Percentiles rank a stretch among this genome's conserved stretches.
Conservation (phyloP, 1,284 basidiomycete species). For the Mycena citricolor region DNA sequence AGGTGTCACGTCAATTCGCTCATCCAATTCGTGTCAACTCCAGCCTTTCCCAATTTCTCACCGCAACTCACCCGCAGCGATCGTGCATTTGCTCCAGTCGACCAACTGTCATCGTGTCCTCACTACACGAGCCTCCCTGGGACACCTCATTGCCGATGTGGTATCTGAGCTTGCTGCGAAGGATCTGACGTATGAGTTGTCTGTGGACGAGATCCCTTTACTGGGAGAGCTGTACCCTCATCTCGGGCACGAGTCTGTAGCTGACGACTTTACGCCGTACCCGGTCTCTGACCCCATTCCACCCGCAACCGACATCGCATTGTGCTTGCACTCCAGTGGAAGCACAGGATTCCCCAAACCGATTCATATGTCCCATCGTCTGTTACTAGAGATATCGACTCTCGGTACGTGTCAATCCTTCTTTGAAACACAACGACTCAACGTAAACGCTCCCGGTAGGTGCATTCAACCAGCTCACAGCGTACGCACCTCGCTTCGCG, state of each 20-base stretch:
- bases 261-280: slow-evolving; percentile 26
- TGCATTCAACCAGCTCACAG: neutral
- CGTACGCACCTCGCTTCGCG: slow-evolving; percentile 20
- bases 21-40: neutral
- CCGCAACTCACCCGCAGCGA: slow-evolving; percentile 28
- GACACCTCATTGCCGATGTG: slow-evolving; percentile 23
- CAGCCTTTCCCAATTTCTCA: slow-evolving; percentile 37
- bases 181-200: slow-evolving; percentile 18
- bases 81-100: slow-evolving; percentile 27
- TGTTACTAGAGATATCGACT: slow-evolving; percentile 34
- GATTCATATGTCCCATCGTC: slow-evolving; percentile 35
- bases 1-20: neutral
- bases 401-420: slow-evolving; percentile 18
- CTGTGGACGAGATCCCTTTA: slow-evolving; percentile 28
- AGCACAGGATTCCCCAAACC: slow-evolving; percentile 29
- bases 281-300: neutral
- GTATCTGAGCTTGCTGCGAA: slow-evolving; percentile 14
- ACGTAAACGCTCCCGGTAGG: too few relatives aligned
- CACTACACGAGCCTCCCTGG: slow-evolving; percentile 24
- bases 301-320: slow-evolving; percentile 3
- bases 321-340: slow-evolving; percentile 31
- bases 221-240: slow-evolving; percentile 30
- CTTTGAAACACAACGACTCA: too few relatives aligned
- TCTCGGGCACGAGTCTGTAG: slow-evolving; percentile 27
- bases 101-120: slow-evolving; percentile 28